Base-by-base conservation (phyloP, 1,139 yeast species). In the Kodamaea ohmeri region DNA sequence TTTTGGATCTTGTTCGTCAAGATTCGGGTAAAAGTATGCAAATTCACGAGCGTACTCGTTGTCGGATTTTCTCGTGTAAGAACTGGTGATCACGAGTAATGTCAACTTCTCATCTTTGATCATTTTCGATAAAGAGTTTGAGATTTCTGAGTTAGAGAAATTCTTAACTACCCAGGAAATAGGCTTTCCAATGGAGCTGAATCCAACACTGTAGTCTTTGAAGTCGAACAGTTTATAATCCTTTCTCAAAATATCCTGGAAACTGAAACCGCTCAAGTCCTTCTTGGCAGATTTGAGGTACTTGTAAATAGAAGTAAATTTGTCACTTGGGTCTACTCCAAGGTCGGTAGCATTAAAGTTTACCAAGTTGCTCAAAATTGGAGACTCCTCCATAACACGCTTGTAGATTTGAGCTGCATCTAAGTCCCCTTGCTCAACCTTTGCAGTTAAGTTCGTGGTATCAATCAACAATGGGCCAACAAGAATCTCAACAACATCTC, bases 161-260 rank as follows among this genome's bases (percentile, higher is more conserved):
- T 48, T 52, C 7, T 60, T 55, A 37, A 66, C 49, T 1, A 85
- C 51, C 81, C 87, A 82, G n/a, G 64, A 61, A 30, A 83, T 60
- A 0, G 89, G 70, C 54, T 78, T 80, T 2, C 84, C 86, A 14
- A 83, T 65, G 0, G 96, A 83, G 38, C 92, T 76, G 50, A 89
- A 82, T 0, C 97, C 97, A 22, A 87, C 69, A 6, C 54, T 58
- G 2, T 54, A 53, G 1, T 60, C 62, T 9, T 59, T 58, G 43
- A 76, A 76, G 3, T 60, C 63, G 65, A 84, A 89, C 50, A 80
- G 82, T 54, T 90, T 90, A 60, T 85, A 90, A 56, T 90, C 98
- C 57, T 88, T 89, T 32, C 82, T 66, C 34, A 90, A 65, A 12
- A 90, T 59, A 38, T 87, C 95, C 4, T 55, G 53, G 9, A 79